phyloP scores from a whole-genome alignment of 139 green algal species.

The Chlorella sp. region DNA sequence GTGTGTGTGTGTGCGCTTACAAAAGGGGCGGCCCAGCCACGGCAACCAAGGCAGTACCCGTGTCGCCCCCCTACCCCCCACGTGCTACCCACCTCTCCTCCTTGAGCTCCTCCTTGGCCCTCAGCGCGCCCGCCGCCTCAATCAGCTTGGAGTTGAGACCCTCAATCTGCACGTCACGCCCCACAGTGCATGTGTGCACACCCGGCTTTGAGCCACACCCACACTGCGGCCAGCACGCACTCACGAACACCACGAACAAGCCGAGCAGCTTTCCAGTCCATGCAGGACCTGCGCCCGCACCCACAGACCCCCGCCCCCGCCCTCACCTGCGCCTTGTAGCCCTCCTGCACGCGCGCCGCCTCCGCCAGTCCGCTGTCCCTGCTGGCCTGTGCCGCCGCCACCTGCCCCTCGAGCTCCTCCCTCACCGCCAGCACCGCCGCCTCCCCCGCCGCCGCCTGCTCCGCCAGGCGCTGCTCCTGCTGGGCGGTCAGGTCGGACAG shows the following conservation, averaged over 20 bases:
- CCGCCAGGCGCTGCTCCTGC: background rate
- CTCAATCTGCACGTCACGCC: background rate
- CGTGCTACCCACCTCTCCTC: constrained; percentile 50
- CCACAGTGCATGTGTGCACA: background rate
- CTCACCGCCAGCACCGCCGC: background rate
- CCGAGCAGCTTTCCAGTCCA: no score
- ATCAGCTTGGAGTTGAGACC: constrained; percentile 46
- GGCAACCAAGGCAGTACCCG: background rate
- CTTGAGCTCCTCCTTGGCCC: constrained; percentile 71
- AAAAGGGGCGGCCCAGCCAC: no score
- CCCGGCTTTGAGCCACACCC: background rate
- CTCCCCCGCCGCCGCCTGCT: background rate
- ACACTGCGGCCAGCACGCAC: no score
- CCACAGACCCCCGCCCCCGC: no score
- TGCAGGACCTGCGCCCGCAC: no score
- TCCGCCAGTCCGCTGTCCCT: background rate
- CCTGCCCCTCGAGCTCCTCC: background rate
- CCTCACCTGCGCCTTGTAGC: constrained; percentile 5
- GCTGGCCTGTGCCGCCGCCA: background rate
- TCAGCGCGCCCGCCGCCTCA: constrained; percentile 53
- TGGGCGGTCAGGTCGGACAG: no score
- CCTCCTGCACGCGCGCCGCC: background rate
- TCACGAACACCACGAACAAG: no score
- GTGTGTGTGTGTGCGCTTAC: no score
- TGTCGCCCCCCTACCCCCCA: background rate